A percentile compares a stretch with the other conserved stretches of the same genome.
These are phyloP conservation scores for Sugiyamaella mastotermitis DNA, from an alignment of 805 yeast genomes.

Conservation along the genomic window DNA sequence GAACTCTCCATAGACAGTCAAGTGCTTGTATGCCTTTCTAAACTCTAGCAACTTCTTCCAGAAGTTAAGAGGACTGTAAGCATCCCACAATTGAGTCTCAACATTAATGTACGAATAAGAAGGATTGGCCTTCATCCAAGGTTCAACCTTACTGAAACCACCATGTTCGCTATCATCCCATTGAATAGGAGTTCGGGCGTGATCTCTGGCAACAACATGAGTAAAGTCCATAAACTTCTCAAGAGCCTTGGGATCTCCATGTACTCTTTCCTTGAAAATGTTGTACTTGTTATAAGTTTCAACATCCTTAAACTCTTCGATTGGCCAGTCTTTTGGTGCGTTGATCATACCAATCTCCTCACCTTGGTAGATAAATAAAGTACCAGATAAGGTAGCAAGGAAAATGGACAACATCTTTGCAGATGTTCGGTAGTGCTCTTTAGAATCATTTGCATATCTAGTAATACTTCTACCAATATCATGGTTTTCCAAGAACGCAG, in stretches of 20 bases:
- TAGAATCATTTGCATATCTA: constrained; percentile 39
- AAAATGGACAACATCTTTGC: constrained; percentile 46
- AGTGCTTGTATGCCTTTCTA: constrained; percentile 41
- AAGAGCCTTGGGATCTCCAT: constrained; percentile 4
- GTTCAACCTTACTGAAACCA: constrained; percentile 41
- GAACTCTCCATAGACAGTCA: constrained; percentile 41
- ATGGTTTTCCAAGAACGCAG: constrained; percentile 51
- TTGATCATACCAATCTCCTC: constrained; percentile 56
- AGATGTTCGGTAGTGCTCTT: constrained; percentile 31
- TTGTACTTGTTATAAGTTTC: constrained; percentile 28
- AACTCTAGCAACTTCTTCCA: constrained; percentile 39
- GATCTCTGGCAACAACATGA: constrained; percentile 40
- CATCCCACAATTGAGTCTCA: constrained; percentile 39
- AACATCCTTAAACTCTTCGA: constrained; percentile 47
- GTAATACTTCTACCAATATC: constrained; percentile 51
- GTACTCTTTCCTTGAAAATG: constrained; percentile 6
- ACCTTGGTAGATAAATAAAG: constrained; percentile 53
- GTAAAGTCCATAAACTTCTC: constrained; percentile 11
- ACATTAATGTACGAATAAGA: constrained; percentile 46
- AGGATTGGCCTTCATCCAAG: constrained; percentile 51
- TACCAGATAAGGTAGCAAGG: constrained; percentile 44
- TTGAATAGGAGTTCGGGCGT: constrained; percentile 52
- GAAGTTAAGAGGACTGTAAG: constrained; percentile 40
- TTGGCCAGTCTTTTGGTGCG: constrained; percentile 36
- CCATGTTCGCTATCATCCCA: constrained; percentile 42